Conservation (phyloP, 2,329 filamentous ascomycete genomes). For the Trichoderma afroharzianum region DNA sequence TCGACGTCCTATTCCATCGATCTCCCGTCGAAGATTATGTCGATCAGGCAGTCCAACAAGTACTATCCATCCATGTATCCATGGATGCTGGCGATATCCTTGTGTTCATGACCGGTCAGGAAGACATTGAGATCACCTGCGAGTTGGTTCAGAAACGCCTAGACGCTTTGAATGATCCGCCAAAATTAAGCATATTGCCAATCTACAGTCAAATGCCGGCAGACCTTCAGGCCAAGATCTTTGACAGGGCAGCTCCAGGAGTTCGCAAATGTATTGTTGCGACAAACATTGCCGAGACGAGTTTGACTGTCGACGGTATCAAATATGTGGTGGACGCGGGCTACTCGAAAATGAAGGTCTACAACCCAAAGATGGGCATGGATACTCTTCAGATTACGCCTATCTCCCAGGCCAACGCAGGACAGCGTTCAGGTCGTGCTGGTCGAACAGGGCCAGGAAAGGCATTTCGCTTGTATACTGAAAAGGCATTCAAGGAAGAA, state of each 20-base stretch:
- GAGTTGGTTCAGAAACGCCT: slow-evolving; percentile 86
- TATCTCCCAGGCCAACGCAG: slow-evolving; percentile 93
- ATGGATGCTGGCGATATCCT: slow-evolving; percentile 91
- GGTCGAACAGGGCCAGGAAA: slow-evolving; percentile 94
- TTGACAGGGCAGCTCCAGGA: slow-evolving; percentile 83
- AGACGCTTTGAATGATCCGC: slow-evolving; percentile 86
- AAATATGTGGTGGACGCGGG: slow-evolving; percentile 98
- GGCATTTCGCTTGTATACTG: slow-evolving; percentile 89
- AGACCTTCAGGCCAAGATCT: slow-evolving; percentile 95
- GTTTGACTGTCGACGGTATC: slow-evolving; percentile 95
- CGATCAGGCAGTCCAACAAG: slow-evolving; percentile 92
- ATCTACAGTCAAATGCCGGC: slow-evolving; percentile 99
- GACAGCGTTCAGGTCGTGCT: slow-evolving; percentile 87
- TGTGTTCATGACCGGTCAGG: slow-evolving; percentile 98
- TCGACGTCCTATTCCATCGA: slow-evolving; percentile 92
- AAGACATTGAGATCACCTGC: slow-evolving; percentile 96
- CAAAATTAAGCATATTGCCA: slow-evolving; percentile 88
- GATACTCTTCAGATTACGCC: slow-evolving; percentile 97
- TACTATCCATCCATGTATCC: slow-evolving; percentile 91
- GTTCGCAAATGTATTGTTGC: slow-evolving; percentile 97
- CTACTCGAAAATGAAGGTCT: slow-evolving; percentile 96
- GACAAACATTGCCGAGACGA: slow-evolving; percentile 97
- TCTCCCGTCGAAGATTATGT: slow-evolving; percentile 98
- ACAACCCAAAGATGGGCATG: slow-evolving; percentile 99
- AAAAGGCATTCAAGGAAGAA: slow-evolving; percentile 92